These are phyloP conservation scores for Barnettozyma populi DNA, from an alignment of 805 yeast genomes.

Conservation along the genomic window DNA sequence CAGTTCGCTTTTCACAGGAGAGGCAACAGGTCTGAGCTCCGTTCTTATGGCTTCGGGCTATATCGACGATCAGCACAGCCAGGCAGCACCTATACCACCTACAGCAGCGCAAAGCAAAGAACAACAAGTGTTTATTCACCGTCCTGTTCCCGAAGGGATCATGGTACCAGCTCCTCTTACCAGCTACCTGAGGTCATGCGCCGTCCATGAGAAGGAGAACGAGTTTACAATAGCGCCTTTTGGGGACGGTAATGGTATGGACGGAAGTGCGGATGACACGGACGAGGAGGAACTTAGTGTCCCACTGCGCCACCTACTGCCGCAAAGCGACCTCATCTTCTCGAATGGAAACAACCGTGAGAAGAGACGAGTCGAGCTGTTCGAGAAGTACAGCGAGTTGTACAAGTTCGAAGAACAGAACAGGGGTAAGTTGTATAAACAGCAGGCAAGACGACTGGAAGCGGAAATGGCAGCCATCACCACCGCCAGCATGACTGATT, in stretches of 20 bases:
- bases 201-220: not conserved
- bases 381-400: constrained; percentile 18
- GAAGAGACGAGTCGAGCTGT: constrained; percentile 23
- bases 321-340: constrained; percentile 19
- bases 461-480: not conserved
- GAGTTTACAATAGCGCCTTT: not conserved
- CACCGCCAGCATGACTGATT: constrained; percentile 1
- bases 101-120: not conserved
- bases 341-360: constrained; percentile 27
- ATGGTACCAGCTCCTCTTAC: not conserved
- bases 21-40: not conserved
- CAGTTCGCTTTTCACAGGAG: not conserved
- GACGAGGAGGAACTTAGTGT: not conserved
- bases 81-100: not conserved
- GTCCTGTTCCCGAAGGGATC: not conserved
- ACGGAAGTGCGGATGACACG: not conserved
- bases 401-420: constrained; percentile 16
- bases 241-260: not conserved
- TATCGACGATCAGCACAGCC: not conserved
- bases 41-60: not conserved
- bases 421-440: constrained; percentile 7
- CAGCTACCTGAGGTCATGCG: not conserved
- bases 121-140: not conserved
- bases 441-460: constrained; percentile 5
- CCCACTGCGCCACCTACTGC: not conserved